Base-by-base conservation (phyloP, 2,329 filamentous ascomycete species). In the Polychaeton citri region DNA sequence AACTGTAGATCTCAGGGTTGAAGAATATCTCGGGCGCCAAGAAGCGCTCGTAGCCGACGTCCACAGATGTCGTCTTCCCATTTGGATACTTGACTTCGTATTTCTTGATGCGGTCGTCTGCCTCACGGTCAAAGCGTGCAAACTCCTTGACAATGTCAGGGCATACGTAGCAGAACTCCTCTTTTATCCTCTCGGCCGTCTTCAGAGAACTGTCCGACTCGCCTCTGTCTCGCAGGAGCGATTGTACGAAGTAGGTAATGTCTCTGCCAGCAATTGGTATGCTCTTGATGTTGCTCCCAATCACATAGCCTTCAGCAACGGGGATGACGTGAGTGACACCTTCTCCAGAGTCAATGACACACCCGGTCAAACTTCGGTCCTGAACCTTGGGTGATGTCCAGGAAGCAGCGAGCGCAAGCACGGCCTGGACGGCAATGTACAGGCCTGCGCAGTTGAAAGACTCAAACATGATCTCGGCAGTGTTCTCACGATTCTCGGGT, bases 91-190 rank as follows among this genome's bases (percentile, higher is more conserved):
- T 77, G 39, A 95, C 86, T 15, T 80, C 77, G 62, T 98, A 87
- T 65, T 94, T 85, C 51, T 81, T 72, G 65, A 98, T 94, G 33
- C 86, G 78, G 50, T 84, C 63, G 36, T 61, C 84, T 40, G 85
- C 81, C 59, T 98, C 92, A 37, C 81, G 79, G 61, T 98, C 90
- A 66, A 87, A 98, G 47, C 84, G 81, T 40, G 81, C 76, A 55
- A 96, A 98, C 58, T 98, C 90, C 71, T 96, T 98, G 55, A 98
- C 90, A 43, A 98, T 96, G 59, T 98, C 90, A 12, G 92, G 90
- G 59, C 82, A 94, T 28, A 98, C 90, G 53, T 98, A 98, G 63
- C 90, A 96, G 68, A 92, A 88, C 59, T 95, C 85, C 62, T 98
- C 90, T 69, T 98, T 98, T 62, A 98, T 94, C 58, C 86, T 83